These are phyloP conservation scores for Linum usitatissimum DNA, from an alignment of 345 rosid genomes.

Conservation along the genomic window DNA sequence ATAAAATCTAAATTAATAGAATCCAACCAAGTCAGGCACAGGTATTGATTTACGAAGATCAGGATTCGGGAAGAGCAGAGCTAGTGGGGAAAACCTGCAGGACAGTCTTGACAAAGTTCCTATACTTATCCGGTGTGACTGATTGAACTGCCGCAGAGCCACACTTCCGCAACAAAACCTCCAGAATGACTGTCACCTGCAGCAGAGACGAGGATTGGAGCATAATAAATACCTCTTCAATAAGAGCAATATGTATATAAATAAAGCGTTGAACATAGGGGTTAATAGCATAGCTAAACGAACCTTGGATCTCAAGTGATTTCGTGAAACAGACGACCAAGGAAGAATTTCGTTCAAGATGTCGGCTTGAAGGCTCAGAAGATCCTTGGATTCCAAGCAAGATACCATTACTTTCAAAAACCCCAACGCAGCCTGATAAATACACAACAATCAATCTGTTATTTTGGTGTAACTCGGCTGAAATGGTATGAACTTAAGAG, in stretches of 20 bases:
- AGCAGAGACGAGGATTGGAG: conserved; percentile 6
- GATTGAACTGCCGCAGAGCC: conserved; percentile 56
- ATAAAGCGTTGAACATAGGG: neutral
- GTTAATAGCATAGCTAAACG: neutral
- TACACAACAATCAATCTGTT: conserved; percentile 10
- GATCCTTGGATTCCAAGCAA: conserved; percentile 51
- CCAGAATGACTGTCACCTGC: conserved; percentile 78
- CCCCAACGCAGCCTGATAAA: conserved; percentile 68
- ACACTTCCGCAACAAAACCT: conserved; percentile 76
- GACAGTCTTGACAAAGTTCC: conserved; percentile 57
- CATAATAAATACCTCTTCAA: conserved; percentile 1
- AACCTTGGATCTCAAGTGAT: conserved; percentile 84
- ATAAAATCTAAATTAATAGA: neutral
- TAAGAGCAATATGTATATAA: neutral
- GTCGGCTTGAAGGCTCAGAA: conserved; percentile 48
- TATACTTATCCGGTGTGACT: conserved; percentile 64
- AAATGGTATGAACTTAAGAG: neutral
- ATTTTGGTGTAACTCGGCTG: neutral
- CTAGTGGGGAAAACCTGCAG: conserved; percentile 41
- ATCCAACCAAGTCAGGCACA: neutral
- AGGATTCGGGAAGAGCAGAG: neutral
- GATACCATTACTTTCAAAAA: conserved; percentile 81
- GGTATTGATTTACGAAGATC: neutral
- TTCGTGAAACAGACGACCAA: conserved; percentile 80
- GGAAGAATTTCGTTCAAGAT: conserved; percentile 47